Base-by-base conservation (phyloP, 768 basidiomycete genomes). In the Boletellus ananas region DNA sequence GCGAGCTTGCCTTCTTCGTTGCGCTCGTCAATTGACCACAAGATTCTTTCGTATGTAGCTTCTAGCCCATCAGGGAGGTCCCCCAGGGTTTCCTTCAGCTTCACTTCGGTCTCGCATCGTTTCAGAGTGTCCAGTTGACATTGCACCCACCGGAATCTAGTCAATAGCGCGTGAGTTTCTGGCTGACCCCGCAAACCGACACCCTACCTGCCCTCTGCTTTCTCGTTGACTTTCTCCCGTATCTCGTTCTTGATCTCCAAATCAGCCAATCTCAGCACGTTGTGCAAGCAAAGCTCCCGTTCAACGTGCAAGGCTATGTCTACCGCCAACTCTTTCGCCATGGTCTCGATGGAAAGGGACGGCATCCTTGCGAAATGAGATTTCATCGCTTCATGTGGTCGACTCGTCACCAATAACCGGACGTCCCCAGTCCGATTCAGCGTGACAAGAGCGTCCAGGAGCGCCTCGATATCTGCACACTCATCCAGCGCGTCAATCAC, bases 401-500 rank as follows among this genome's bases (percentile, higher is more conserved):
- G 34, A n/a, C 45, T 37, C 34, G n/a, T 46, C 18, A 46, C 34
- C 11, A 46, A 27, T 35, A 46, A 16, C 33, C 45, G 34, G 7
- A 37, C 13, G 23, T 33, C 21, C 6, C 23, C 23, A 23, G 23
- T 18, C 17, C 9, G 17, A 10, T 18, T 37, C 2, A 46, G 45
- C 6, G 21, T 29, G 5, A 38, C 23, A 12, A 46, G 35, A 25
- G 20, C 36, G 23, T 25, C n/a, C 13, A 50, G 12, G 23, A 50
- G 31, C 3, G 23, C 20, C 25, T 43, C 16, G 2, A 43, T 33
- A 9, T 43, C 49, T 20, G 16, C 27, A 16, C 44, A 51, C 17
- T 51, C 50, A 23, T 51, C 50, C 8, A 51, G 44, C n/a, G 36
- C 50, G 23, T 51, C 50, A 13, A 46, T 41, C 6, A 47, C 17